These are phyloP conservation scores for Pseudogymnoascus sp. DNA, from an alignment of 2,329 filamentous ascomycete genomes.

Conservation along the genomic window DNA sequence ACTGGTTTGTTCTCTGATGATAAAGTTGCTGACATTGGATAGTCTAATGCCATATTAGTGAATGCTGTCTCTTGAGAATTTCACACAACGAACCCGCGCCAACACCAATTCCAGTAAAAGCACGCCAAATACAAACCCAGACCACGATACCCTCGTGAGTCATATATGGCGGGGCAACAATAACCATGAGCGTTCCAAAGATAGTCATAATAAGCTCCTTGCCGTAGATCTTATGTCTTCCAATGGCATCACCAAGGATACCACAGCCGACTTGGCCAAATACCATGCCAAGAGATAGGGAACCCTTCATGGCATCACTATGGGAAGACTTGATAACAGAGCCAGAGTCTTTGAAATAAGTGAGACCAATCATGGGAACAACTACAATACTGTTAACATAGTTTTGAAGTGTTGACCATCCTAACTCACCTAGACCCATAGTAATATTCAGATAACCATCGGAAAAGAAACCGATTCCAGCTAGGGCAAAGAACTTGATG, in stretches of 20 bases:
- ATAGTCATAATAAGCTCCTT: slow-evolving; percentile 42
- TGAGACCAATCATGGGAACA: slow-evolving; percentile 24
- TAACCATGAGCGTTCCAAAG: slow-evolving; percentile 37
- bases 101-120: slow-evolving; percentile 46
- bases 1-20: slow-evolving; percentile 55
- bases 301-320: slow-evolving; percentile 33
- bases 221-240: slow-evolving; percentile 45
- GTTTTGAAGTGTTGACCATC: not conserved
- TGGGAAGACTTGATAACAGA: not conserved
- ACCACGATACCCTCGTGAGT: slow-evolving; percentile 38
- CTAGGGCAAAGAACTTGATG: slow-evolving; percentile 21
- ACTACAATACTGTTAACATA: slow-evolving; percentile 14
- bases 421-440: slow-evolving; percentile 23
- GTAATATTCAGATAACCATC: slow-evolving; percentile 26
- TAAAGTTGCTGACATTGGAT: slow-evolving; percentile 60
- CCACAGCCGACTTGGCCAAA: slow-evolving; percentile 42
- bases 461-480: slow-evolving; percentile 24
- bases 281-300: slow-evolving; percentile 39
- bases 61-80: not conserved
- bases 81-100: slow-evolving; percentile 28
- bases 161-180: slow-evolving; percentile 32
- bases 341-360: slow-evolving; percentile 20
- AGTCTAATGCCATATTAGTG: slow-evolving; percentile 45
- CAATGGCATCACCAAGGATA: slow-evolving; percentile 39
- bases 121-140: slow-evolving; percentile 39